Base-by-base conservation (phyloP, 2,329 filamentous ascomycete species). In the Diaporthe helianthi region DNA sequence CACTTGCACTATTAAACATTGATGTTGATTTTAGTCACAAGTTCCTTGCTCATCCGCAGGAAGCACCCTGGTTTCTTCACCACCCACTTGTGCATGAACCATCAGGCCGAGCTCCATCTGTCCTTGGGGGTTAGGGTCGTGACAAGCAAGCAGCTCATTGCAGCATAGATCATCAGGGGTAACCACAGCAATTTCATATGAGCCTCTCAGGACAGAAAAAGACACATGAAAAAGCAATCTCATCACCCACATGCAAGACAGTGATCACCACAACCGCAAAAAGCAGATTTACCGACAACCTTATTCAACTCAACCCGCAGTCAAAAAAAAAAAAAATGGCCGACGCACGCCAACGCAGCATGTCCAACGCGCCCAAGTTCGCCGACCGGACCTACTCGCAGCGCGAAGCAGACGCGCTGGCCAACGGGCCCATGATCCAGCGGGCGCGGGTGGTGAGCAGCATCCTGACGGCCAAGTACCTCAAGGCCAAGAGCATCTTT, bases 381-480 rank as follows among this genome's bases (percentile, higher is more conserved):
- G 46, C 68, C 36, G 70, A 71, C 31, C 71, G 71, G 41, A 73
- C 70, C 3, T 49, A 64, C 24, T 70, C 71, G 46, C 70, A 73
- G 58, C 71, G 71, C 63, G 68, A 69, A 53, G 66, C 47, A 41
- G 71, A 73, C 64, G 71, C 71, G 8, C 52, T 49, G 58, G 58
- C 52, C 46, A 73, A 73, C 66, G 71, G 64, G 36, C 71, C 71
- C 41, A 72, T 72, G 68, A 72, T 72, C 70, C 70, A 69, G 38
- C 71, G 71, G 33, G 67, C 71, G 53, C 70, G 70, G 38, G 61
- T 51, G 49, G 71, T 73, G 58, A 66, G 47, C 70, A 67, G 68
- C 70, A 72, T 73, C 68, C 68, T 73, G 60, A 73, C 71, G 51
- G 70, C 70, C 44, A 66, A 64, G 66, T 71, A 72, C 68, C 71